Percentiles rank a stretch among this genome's conserved stretches.
These are phyloP conservation scores for Scopulariopsis brevicaulis DNA, from an alignment of 2,329 filamentous ascomycete genomes.

Conservation along the genomic window DNA sequence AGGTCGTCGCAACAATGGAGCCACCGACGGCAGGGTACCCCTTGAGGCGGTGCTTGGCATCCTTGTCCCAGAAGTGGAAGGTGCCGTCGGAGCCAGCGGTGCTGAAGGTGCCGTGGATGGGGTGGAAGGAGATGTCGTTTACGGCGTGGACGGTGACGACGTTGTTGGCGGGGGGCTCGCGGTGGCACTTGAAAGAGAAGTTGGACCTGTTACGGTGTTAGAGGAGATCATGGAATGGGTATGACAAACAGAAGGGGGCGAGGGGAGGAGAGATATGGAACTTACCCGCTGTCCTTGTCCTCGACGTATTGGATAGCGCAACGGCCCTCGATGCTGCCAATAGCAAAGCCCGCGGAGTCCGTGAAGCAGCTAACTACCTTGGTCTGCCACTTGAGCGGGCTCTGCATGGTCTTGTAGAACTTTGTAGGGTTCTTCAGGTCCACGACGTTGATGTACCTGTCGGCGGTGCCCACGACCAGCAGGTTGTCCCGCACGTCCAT, in stretches of 20 bases:
- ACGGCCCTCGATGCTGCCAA: constrained; percentile 91
- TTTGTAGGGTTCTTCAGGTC: constrained; percentile 79
- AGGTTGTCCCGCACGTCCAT: constrained; percentile 87
- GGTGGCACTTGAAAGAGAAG: constrained; percentile 99
- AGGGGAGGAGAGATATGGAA: constrained; percentile 1
- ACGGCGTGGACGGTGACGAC: constrained; percentile 85
- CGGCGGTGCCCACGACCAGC: constrained; percentile 84
- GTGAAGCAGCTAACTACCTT: constrained; percentile 89
- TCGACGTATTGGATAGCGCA: constrained; percentile 98
- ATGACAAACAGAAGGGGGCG: neutral
- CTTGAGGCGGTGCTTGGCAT: constrained; percentile 79
- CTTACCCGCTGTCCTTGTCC: constrained; percentile 74
- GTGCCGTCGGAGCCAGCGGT: constrained; percentile 93
- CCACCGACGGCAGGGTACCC: constrained; percentile 78
- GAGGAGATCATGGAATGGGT: neutral
- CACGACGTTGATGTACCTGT: constrained; percentile 92
- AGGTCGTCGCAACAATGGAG: constrained; percentile 82
- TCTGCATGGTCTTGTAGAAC: constrained; percentile 94
- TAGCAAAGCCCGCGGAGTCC: constrained; percentile 83
- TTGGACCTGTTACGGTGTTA: constrained; percentile 51
- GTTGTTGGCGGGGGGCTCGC: constrained; percentile 65
- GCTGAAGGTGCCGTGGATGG: constrained; percentile 93
- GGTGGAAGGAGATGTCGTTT: constrained; percentile 97
- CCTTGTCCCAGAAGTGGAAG: constrained; percentile 95
- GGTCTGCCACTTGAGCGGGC: constrained; percentile 97